These are phyloP conservation scores for Aleurites moluccanus DNA, from an alignment of 441 rosid species.

Conservation along the genomic window DNA sequence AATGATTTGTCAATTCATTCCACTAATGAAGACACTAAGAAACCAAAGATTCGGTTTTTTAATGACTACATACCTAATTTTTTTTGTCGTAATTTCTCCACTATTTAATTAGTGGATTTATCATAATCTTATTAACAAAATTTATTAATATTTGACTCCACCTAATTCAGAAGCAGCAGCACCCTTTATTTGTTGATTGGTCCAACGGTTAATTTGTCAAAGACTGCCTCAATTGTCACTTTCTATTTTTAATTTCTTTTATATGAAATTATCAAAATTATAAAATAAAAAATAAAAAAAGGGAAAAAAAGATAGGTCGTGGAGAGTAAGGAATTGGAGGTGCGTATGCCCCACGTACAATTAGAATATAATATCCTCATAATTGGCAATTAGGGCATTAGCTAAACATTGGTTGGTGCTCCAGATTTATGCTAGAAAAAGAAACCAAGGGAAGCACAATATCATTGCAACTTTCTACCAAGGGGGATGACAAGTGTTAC, in stretches of 20 bases:
- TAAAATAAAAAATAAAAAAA: not conserved
- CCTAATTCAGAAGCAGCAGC: not conserved
- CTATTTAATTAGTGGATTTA: conserved; percentile 3
- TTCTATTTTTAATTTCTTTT: not conserved
- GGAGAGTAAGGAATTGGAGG: no score
- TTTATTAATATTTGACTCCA: not conserved
- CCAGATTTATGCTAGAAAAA: not conserved
- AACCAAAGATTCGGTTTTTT: conserved; percentile 9
- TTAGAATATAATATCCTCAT: not conserved
- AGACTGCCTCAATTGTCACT: not conserved
- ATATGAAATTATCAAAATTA: not conserved
- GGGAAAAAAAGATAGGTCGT: no score
- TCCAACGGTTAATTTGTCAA: not conserved
- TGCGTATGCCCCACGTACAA: not conserved
- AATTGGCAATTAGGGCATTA: not conserved
- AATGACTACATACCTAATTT: conserved; percentile 25
- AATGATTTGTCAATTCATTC: conserved; percentile 8
- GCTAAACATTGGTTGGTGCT: not conserved
- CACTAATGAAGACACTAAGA: conserved; percentile 32
- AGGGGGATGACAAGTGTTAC: no score
- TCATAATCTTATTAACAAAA: not conserved
- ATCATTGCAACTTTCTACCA: conserved; percentile 16
- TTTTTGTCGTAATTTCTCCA: conserved; percentile 31
- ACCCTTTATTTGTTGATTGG: not conserved
- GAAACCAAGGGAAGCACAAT: not conserved